Percentiles rank a stretch among this genome's conserved stretches.
Evolutionary conservation across 768 basidiomycete species (phyloP).

Genomic region (Pluteus cervinus): DNA sequence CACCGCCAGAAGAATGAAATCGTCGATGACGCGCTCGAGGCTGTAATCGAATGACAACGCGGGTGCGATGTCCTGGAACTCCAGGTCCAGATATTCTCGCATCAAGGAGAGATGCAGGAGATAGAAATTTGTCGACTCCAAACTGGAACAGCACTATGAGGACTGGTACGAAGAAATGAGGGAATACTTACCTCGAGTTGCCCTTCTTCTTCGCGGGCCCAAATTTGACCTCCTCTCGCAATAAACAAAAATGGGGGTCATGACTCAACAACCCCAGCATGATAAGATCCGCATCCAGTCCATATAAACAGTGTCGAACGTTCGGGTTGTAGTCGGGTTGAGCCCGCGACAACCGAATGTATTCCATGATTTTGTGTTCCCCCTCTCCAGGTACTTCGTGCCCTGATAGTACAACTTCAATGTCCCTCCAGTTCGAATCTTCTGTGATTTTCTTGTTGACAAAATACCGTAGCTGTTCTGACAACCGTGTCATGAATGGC

Average conservation of each 20-base stretch:
- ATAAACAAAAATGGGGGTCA: slow-evolving; percentile 96
- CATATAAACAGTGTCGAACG: slow-evolving; percentile 95
- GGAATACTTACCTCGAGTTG: slow-evolving; percentile 34
- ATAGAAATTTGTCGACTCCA: slow-evolving; percentile 88
- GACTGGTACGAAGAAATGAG: slow-evolving; percentile 16
- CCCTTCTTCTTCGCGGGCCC: slow-evolving; percentile 78
- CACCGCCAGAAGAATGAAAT: slow-evolving; percentile 93
- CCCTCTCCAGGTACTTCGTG: slow-evolving; percentile 99
- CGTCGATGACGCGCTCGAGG: slow-evolving; percentile 94
- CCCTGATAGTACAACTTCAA: slow-evolving; percentile 91
- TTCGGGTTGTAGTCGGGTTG: slow-evolving; percentile 97
- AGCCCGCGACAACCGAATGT: slow-evolving; percentile 89
- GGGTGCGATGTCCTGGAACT: slow-evolving; percentile 73
- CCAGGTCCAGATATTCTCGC: slow-evolving; percentile 96
- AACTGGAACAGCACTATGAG: slow-evolving; percentile 17
- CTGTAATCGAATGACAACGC: slow-evolving; percentile 75
- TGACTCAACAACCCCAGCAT: slow-evolving; percentile 97
- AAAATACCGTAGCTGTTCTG: slow-evolving; percentile 90
- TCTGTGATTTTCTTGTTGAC: slow-evolving; percentile 98
- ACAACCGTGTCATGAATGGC: slow-evolving; percentile 91
- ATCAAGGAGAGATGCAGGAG: slow-evolving; percentile 90
- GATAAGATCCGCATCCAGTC: slow-evolving; percentile 95
- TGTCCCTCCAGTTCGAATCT: slow-evolving; percentile 90
- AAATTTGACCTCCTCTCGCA: slow-evolving; percentile 98
- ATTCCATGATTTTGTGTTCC: slow-evolving; percentile 99